Evolutionary conservation across 1,284 basidiomycete genomes (phyloP).

Genomic region (Heterobasidion annosum): DNA sequence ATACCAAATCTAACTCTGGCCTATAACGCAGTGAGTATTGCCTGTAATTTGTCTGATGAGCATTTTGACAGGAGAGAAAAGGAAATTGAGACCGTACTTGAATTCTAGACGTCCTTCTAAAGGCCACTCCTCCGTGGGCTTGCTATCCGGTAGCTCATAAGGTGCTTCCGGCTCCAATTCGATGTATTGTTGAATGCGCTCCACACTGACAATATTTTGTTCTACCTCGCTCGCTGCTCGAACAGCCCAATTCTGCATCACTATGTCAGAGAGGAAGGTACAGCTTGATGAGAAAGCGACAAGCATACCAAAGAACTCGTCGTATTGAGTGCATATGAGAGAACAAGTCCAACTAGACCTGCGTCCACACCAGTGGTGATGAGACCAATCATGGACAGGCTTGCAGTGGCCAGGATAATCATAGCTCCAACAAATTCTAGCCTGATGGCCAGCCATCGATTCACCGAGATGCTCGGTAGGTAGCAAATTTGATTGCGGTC

Average conservation of each 20-base stretch:
- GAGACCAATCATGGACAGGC: constrained; percentile 64
- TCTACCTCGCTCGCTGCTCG: constrained; percentile 87
- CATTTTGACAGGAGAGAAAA: neutral
- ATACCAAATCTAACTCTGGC: constrained; percentile 68
- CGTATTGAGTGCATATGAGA: constrained; percentile 80
- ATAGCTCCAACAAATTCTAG: constrained; percentile 79
- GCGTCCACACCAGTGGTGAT: constrained; percentile 74
- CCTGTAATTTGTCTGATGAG: constrained; percentile 22
- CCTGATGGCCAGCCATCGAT: constrained; percentile 75
- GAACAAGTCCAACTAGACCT: constrained; percentile 85
- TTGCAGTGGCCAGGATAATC: constrained; percentile 72
- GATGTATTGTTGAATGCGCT: constrained; percentile 69
- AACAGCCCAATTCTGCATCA: constrained; percentile 78
- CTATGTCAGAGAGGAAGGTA: constrained; percentile 5
- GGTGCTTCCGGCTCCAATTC: constrained; percentile 75
- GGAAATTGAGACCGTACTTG: constrained; percentile 31
- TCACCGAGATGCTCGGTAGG: constrained; percentile 62
- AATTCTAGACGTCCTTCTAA: constrained; percentile 71
- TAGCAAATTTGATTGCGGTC: constrained; percentile 84
- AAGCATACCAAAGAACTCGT: constrained; percentile 61
- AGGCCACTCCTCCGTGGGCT: constrained; percentile 69
- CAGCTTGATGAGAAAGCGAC: neutral
- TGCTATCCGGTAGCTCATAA: constrained; percentile 55
- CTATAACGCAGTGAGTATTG: constrained; percentile 81
- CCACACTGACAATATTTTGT: constrained; percentile 88